phyloP scores from a whole-genome alignment of 2,329 filamentous ascomycete genomes.

The Zymoseptoria ardabiliae region DNA sequence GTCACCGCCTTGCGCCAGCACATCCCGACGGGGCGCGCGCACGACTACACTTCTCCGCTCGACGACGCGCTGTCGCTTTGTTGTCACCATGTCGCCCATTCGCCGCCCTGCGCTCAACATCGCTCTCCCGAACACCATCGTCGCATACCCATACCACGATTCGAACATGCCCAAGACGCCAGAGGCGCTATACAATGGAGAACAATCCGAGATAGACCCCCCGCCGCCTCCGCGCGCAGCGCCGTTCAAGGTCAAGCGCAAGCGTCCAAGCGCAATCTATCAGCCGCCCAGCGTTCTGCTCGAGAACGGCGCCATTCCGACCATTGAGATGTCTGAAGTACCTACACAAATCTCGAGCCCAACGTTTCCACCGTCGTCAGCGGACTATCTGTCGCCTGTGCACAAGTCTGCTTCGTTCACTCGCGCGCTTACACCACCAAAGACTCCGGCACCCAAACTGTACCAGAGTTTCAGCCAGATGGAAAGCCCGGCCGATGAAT shows the following conservation, averaged over 20 bases:
- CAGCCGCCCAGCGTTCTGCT: slow-evolving; percentile 16
- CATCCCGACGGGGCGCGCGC: not conserved
- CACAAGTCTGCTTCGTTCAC: slow-evolving; percentile 18
- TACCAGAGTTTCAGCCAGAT: slow-evolving; percentile 19
- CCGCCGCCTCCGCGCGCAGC: slow-evolving; percentile 41
- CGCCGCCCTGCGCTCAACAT: slow-evolving; percentile 42
- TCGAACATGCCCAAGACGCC: slow-evolving; percentile 40
- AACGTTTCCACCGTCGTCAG: slow-evolving; percentile 22
- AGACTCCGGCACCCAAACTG: slow-evolving; percentile 37
- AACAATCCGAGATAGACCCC: slow-evolving; percentile 26
- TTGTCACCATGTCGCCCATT: slow-evolving; percentile 28
- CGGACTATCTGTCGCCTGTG: slow-evolving; percentile 38
- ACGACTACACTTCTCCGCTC: not conserved
- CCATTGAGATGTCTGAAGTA: slow-evolving; percentile 43
- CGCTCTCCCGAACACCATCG: slow-evolving; percentile 44
- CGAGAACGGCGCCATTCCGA: slow-evolving; percentile 37
- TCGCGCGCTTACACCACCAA: slow-evolving; percentile 41
- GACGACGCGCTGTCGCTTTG: not conserved
- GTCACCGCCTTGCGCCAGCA: not conserved
- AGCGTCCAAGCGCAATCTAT: slow-evolving; percentile 30
- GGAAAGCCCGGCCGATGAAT: slow-evolving; percentile 24
- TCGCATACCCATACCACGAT: slow-evolving; percentile 41
- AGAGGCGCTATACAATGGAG: slow-evolving; percentile 22
- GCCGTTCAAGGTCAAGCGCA: slow-evolving; percentile 42
- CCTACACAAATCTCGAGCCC: slow-evolving; percentile 23